phyloP scores from a whole-genome alignment of 2,329 filamentous ascomycete species.

The Aspergillus sp. region DNA sequence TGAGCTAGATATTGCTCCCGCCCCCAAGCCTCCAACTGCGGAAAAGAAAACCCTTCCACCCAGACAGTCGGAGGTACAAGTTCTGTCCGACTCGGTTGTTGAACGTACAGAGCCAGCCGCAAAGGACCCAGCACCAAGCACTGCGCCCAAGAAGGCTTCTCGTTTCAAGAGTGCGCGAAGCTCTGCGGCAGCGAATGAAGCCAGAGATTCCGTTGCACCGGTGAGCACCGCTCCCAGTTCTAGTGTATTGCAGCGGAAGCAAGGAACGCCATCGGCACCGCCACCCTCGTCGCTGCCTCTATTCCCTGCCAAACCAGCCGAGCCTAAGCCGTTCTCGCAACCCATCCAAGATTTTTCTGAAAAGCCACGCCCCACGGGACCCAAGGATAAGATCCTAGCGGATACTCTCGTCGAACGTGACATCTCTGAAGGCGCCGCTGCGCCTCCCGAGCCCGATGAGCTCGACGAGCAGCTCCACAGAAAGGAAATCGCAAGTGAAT shows the following conservation, averaged over 20 bases:
- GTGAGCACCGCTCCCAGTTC: background rate
- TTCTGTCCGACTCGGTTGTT: constrained; percentile 44
- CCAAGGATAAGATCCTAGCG: constrained; percentile 56
- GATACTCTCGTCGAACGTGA: constrained; percentile 57
- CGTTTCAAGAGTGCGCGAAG: constrained; percentile 44
- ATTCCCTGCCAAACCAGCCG: constrained; percentile 38
- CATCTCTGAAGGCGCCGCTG: constrained; percentile 28
- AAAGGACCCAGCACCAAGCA: constrained; percentile 17
- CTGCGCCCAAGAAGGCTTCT: constrained; percentile 41
- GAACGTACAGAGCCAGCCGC: constrained; percentile 37
- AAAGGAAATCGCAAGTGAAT: constrained; percentile 77
- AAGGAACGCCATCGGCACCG: constrained; percentile 19
- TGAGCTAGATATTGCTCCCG: constrained; percentile 67
- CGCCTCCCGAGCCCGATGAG: constrained; percentile 58
- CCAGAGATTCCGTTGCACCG: constrained; percentile 7
- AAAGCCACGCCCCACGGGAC: constrained; percentile 37
- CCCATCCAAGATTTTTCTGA: constrained; percentile 30
- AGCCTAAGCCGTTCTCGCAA: constrained; percentile 41
- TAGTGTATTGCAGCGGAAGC: constrained; percentile 19
- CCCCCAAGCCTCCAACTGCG: constrained; percentile 29
- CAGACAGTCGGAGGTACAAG: constrained; percentile 27
- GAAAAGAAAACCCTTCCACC: constrained; percentile 30
- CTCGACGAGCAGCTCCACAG: constrained; percentile 71
- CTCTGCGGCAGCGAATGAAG: constrained; percentile 9
- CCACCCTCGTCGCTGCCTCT: constrained; percentile 30